Conservation (phyloP, 2,329 filamentous ascomycete species). For the Hymenoscyphus occultus region DNA sequence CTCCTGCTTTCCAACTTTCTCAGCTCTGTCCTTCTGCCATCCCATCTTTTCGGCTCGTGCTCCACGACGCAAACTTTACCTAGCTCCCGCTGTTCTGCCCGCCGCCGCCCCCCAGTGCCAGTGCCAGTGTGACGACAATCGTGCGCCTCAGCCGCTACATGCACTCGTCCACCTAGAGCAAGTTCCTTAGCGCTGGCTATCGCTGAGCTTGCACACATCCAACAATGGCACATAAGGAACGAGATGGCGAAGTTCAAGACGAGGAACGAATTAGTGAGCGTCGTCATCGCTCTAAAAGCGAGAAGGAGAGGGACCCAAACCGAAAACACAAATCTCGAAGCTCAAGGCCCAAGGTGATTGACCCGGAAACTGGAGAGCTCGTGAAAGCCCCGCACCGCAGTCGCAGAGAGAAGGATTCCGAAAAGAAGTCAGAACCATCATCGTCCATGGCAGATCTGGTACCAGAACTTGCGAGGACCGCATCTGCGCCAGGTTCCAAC, state of each 20-base stretch:
- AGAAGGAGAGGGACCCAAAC: conserved; percentile 35
- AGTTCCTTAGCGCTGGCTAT: conserved; percentile 24
- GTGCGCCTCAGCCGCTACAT: conserved; percentile 12
- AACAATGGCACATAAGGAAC: conserved; percentile 32
- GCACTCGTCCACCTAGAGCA: conserved; percentile 11
- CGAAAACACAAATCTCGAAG: conserved; percentile 35
- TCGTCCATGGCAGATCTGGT: conserved; percentile 47
- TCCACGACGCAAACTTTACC: neutral
- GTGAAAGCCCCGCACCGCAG: conserved; percentile 33
- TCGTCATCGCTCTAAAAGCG: conserved; percentile 32
- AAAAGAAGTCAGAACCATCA: conserved; percentile 27
- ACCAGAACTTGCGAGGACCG: conserved; percentile 42
- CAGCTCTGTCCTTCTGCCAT: neutral
- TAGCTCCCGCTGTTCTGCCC: conserved; percentile 2
- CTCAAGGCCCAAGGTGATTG: conserved; percentile 32
- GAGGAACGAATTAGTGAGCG: conserved; percentile 32
- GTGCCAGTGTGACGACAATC: conserved; percentile 5
- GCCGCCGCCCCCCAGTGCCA: neutral
- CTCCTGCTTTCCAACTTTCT: neutral
- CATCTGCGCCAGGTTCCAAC: conserved; percentile 34
- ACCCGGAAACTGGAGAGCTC: conserved; percentile 34
- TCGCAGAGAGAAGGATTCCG: conserved; percentile 29
- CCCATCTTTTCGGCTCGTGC: neutral
- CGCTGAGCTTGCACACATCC: conserved; percentile 15
- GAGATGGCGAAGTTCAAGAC: conserved; percentile 21